Evolutionary conservation across 345 rosid species (phyloP), one percentile per base, ranked within the genome.

Genomic region (Mallotus nudiflorus): DNA sequence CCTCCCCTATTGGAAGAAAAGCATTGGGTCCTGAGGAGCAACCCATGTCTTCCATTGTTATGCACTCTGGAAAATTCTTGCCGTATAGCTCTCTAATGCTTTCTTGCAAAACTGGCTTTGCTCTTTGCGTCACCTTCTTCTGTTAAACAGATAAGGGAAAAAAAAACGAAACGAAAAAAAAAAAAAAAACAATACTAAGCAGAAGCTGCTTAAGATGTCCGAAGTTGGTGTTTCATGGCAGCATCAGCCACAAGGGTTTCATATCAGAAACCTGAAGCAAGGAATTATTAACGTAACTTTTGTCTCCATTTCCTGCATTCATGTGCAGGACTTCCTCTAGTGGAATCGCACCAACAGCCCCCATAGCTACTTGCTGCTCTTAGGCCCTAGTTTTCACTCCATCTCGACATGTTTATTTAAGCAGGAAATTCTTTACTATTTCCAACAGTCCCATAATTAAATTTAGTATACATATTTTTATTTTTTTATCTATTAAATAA

Each of bases 11-110:
- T 0, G 70, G 42, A 1, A 80, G 15, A 25, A 86, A 55, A 0
- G 87, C 66, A 55, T 80, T 86, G 56, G 84, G 82, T 74, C 86
- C 89, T 1, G 87, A 76, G 64, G 84, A 77, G 48, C 87, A 86
- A 7, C 87, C 87, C 58, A 86, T 69, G 50, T 86, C 89, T 33
- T 58, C 58, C 27, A 70, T 33, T 31, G 25, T 70, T 22, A 70
- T n/a, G 55, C 44, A 29, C 5, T 69, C 65, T 27, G n/a, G 22
- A 3, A n/a, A 12, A 9, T 1, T 57, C 16, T 14, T n/a, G 1
- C 11, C 9, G 50, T 3, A 46, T 15, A 69, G 13, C 54, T 42
- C 20, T 6, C 9, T 12, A 29, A 65, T 65, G 16, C 54, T 48
- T 44, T 44, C 35, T 8, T 63, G 51, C 44, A 58, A 0, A 7